Evolutionary conservation across 2,329 filamentous ascomycete genomes (phyloP).

Genomic region (Colletotrichum plurivorum): DNA sequence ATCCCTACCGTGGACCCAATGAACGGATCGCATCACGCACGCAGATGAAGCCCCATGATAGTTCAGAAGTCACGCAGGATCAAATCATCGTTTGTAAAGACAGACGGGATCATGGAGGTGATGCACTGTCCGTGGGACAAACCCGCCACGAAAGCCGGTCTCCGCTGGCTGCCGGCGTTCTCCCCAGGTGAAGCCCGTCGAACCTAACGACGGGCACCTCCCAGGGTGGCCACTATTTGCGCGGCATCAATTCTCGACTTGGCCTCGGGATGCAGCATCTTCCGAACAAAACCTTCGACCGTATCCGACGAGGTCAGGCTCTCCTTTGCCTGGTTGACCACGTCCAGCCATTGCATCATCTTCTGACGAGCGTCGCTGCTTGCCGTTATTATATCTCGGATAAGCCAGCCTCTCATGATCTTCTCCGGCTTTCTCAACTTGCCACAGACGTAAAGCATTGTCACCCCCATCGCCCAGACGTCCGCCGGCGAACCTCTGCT

Average conservation of each 20-base stretch:
- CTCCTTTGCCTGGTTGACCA: background rate
- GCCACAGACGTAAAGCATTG: conserved; percentile 37
- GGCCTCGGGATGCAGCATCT: background rate
- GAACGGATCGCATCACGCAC: too few relatives aligned
- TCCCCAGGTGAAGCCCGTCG: too few relatives aligned
- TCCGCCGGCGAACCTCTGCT: conserved; percentile 14
- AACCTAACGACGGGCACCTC: background rate
- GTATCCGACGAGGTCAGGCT: background rate
- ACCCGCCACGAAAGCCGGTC: too few relatives aligned
- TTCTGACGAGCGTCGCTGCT: background rate
- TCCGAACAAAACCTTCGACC: background rate
- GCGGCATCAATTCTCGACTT: background rate
- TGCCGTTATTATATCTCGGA: background rate
- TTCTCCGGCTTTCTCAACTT: conserved; percentile 10
- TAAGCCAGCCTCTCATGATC: conserved; percentile 7
- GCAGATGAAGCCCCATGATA: too few relatives aligned
- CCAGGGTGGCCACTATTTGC: conserved; percentile 3
- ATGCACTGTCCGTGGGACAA: too few relatives aligned
- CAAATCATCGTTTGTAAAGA: too few relatives aligned
- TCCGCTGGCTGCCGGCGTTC: too few relatives aligned
- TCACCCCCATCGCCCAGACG: conserved; percentile 38
- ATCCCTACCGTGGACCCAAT: too few relatives aligned
- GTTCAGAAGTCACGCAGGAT: too few relatives aligned
- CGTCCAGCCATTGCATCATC: conserved; percentile 1
- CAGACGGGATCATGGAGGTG: too few relatives aligned